A percentile compares a stretch with the other conserved stretches of the same genome.
Conservation (phyloP, 495 filamentous ascomycete genomes). For the Xylaria intraflava region DNA sequence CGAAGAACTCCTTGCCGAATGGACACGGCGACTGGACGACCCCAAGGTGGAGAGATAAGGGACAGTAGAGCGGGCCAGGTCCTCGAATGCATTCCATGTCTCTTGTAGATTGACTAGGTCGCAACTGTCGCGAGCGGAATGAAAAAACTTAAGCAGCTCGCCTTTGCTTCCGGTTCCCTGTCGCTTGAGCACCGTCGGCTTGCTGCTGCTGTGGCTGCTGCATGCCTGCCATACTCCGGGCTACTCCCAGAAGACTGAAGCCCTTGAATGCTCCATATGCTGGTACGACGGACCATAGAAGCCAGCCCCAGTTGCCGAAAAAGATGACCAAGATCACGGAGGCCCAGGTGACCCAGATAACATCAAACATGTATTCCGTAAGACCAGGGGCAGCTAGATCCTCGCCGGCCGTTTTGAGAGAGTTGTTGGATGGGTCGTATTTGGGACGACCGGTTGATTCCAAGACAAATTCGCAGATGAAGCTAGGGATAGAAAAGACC, state of each 20-base stretch:
- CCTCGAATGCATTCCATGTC: not conserved
- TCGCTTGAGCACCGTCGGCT: conserved; percentile 25
- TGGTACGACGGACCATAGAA: conserved; percentile 64
- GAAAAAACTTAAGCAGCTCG: conserved; percentile 27
- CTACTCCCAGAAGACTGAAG: conserved; percentile 59
- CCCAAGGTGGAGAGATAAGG: conserved; percentile 20
- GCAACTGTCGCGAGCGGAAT: not conserved
- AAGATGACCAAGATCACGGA: conserved; percentile 57
- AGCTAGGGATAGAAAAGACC: conserved; percentile 62
- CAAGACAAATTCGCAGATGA: conserved; percentile 74
- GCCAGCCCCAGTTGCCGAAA: conserved; percentile 72
- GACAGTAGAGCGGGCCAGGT: not conserved
- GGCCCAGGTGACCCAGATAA: conserved; percentile 85
- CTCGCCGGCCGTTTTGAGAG: conserved; percentile 69
- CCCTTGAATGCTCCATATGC: conserved; percentile 62
- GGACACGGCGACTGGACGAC: conserved; percentile 44
- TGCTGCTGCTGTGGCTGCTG: conserved; percentile 29
- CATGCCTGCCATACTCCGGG: conserved; percentile 57
- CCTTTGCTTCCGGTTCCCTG: conserved; percentile 47
- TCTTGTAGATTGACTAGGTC: not conserved
- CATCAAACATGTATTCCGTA: conserved; percentile 97
- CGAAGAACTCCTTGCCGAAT: conserved; percentile 52
- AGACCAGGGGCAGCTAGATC: conserved; percentile 82
- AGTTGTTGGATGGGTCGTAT: conserved; percentile 55
- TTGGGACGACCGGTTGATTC: conserved; percentile 75